Conservation (phyloP, 306 rosid genomes). For the Acmispon strigosus region DNA sequence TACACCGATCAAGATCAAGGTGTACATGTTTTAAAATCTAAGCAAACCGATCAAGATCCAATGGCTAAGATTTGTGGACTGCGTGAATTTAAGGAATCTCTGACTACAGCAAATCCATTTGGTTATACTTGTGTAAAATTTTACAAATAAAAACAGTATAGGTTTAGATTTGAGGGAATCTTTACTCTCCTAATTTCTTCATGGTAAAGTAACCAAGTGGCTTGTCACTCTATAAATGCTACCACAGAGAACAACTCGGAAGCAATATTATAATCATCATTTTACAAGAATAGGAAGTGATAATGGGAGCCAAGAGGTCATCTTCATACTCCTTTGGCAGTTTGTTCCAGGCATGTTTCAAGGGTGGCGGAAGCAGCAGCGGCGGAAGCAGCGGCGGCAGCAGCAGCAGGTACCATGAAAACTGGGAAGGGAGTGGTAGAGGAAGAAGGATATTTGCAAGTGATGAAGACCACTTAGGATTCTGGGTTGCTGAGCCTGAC, state of each 20-base stretch:
- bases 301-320: slow-evolving; percentile 38
- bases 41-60: no score
- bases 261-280: no score
- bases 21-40: no score
- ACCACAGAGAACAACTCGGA: no score
- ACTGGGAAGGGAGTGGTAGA: slow-evolving; percentile 45
- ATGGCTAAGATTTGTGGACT: no score
- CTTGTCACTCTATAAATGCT: slow-evolving; percentile 35
- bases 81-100: no score
- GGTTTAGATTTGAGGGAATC: no score
- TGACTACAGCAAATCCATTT: no score
- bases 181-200: slow-evolving; percentile 19
- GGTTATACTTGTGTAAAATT: no score
- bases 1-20: no score
- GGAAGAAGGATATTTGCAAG: slow-evolving; percentile 52
- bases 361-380: slow-evolving; percentile 30
- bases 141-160: no score
- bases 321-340: slow-evolving; percentile 29
- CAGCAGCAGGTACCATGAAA: slow-evolving; percentile 7
- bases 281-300: not conserved
- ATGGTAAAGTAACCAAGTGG: not conserved
- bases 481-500: slow-evolving; percentile 72
- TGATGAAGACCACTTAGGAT: slow-evolving; percentile 47
- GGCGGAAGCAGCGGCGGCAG: slow-evolving; percentile 19
- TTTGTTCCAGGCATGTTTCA: slow-evolving; percentile 49